phyloP scores from a whole-genome alignment of 2,329 filamentous ascomycete genomes.

The Colletotrichum sansevieriae region DNA sequence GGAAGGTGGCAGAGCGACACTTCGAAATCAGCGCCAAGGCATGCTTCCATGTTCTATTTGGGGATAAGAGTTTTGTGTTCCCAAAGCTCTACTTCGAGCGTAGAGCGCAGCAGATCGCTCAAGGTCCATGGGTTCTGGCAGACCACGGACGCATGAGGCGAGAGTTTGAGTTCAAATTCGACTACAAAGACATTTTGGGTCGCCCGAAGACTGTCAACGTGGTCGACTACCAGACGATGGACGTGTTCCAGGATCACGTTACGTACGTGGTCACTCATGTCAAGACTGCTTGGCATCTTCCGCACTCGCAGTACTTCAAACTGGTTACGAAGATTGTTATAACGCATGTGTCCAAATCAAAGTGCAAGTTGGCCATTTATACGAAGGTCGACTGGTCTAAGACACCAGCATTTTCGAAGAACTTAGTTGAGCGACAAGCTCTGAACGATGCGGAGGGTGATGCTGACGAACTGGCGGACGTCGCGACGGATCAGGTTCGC shows the following conservation, averaged over 20 bases:
- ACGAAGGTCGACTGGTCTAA: slow-evolving; percentile 89
- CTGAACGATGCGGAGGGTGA: slow-evolving; percentile 80
- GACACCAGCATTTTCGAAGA: slow-evolving; percentile 71
- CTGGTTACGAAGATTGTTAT: slow-evolving; percentile 93
- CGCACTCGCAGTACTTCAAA: slow-evolving; percentile 82
- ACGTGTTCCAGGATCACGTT: slow-evolving; percentile 82
- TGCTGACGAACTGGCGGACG: slow-evolving; percentile 80
- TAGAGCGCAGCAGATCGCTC: slow-evolving; percentile 81
- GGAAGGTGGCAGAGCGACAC: slow-evolving; percentile 80
- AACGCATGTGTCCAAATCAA: slow-evolving; percentile 91
- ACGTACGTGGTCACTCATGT: slow-evolving; percentile 74
- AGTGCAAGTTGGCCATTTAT: slow-evolving; percentile 91
- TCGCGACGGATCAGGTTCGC: slow-evolving; percentile 82
- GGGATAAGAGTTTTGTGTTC: slow-evolving; percentile 95
- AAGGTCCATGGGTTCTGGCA: slow-evolving; percentile 84
- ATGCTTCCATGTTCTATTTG: slow-evolving; percentile 95
- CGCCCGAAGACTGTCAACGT: slow-evolving; percentile 72
- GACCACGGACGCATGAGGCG: slow-evolving; percentile 80
- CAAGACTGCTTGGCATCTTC: slow-evolving; percentile 84
- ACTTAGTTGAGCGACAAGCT: slow-evolving; percentile 76
- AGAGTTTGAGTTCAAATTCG: slow-evolving; percentile 84
- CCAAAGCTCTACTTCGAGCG: slow-evolving; percentile 90
- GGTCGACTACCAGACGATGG: slow-evolving; percentile 87
- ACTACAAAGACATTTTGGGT: slow-evolving; percentile 75
- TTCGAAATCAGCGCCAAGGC: slow-evolving; percentile 95